A percentile compares a stretch with the other conserved stretches of the same genome.
Evolutionary conservation across 139 green algal species (phyloP).

Genomic region (Astrephomene gubernaculifera): DNA sequence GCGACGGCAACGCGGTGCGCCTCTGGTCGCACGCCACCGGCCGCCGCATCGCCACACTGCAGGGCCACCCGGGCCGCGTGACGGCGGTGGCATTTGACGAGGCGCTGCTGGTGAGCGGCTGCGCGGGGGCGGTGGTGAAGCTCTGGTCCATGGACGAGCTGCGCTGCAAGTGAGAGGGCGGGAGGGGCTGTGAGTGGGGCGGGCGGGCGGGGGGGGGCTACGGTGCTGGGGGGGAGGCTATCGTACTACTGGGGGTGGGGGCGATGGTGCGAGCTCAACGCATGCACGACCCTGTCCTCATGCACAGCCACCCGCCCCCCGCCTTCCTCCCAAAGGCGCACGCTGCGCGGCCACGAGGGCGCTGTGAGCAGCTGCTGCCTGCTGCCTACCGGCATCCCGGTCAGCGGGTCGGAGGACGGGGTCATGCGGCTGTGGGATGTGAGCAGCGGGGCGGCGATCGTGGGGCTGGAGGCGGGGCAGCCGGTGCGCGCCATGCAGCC

Average conservation of each 20-base stretch:
- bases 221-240: no score
- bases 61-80: constrained; percentile 53
- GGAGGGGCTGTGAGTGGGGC: neutral
- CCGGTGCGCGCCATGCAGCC: constrained; percentile 48
- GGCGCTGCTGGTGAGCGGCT: constrained; percentile 54
- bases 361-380: constrained; percentile 40
- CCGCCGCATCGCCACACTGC: constrained; percentile 60
- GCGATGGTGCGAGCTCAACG: no score
- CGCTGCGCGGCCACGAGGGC: constrained; percentile 59
- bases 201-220: neutral
- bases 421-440: constrained; percentile 63
- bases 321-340: constrained; percentile 10
- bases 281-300: no score
- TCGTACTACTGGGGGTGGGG: no score
- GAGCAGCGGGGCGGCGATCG: constrained; percentile 37
- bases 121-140: constrained; percentile 51
- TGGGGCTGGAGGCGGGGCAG: constrained; percentile 47
- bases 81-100: constrained; percentile 62
- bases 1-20: constrained; percentile 52
- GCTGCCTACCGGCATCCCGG: constrained; percentile 48
- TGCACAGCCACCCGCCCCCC: neutral
- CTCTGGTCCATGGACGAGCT: constrained; percentile 70
- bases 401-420: constrained; percentile 56
- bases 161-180: constrained; percentile 24
- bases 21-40: constrained; percentile 64